These are phyloP conservation scores for Sinapis alba DNA, from an alignment of 441 rosid genomes.

Conservation along the genomic window DNA sequence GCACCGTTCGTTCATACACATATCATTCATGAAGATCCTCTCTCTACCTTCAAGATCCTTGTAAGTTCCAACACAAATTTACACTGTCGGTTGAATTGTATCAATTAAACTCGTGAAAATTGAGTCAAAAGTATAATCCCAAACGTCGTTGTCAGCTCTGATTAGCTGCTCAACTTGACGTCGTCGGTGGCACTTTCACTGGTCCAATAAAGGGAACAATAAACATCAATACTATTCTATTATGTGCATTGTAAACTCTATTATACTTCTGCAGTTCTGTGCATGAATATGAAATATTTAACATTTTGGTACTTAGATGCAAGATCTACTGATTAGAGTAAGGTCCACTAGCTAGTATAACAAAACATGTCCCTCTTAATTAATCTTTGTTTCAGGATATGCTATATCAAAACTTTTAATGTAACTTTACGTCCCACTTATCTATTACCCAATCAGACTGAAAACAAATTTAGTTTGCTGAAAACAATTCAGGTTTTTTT, in stretches of 20 bases:
- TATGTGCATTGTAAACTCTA: not conserved
- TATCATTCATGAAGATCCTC: slow-evolving; percentile 65
- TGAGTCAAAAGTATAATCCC: not conserved
- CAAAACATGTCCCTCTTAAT: not conserved
- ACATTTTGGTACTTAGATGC: not conserved
- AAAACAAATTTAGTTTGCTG: not conserved
- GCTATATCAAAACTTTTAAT: not conserved
- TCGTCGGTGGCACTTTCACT: slow-evolving; percentile 34
- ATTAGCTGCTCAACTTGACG: slow-evolving; percentile 31
- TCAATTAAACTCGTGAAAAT: not conserved
- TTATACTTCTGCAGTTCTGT: not conserved
- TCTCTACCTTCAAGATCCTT: slow-evolving; percentile 74
- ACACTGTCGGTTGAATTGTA: not conserved
- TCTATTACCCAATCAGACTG: not conserved
- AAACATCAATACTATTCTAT: slow-evolving; percentile 7
- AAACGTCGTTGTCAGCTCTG: slow-evolving; percentile 27
- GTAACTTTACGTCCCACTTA: not conserved
- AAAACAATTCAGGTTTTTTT: not conserved
- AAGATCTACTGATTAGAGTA: not conserved
- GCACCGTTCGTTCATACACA: slow-evolving; percentile 55
- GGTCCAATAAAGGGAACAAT: not conserved
- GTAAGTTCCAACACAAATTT: slow-evolving; percentile 40
- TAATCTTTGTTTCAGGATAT: not conserved
- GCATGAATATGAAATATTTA: not conserved
- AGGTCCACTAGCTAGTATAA: not conserved